Percentiles rank a stretch among this genome's conserved stretches.
Evolutionary conservation across 1,139 yeast species (phyloP).

Genomic region (Taphrina flavorubra): DNA sequence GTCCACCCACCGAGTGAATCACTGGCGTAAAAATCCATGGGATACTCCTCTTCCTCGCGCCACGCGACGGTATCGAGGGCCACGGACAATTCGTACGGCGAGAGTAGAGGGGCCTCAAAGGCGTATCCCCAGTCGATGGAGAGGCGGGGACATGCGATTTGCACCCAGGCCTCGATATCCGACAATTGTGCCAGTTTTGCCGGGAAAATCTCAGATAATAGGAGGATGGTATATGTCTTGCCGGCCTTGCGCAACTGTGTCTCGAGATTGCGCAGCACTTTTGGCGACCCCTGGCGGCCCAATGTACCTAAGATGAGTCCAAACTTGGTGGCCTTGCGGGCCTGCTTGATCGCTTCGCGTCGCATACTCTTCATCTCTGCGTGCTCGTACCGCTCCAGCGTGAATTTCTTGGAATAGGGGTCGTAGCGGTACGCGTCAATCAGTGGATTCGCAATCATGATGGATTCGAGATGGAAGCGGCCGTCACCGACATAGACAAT

Average conservation of each 20-base stretch:
- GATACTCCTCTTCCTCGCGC: constrained; percentile 66
- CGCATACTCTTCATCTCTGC: constrained; percentile 77
- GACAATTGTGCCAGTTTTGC: constrained; percentile 91
- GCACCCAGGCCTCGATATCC: constrained; percentile 92
- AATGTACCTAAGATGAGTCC: constrained; percentile 93
- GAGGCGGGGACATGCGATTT: constrained; percentile 95
- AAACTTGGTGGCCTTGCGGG: constrained; percentile 59
- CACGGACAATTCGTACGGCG: constrained; percentile 97
- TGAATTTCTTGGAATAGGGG: constrained; percentile 90
- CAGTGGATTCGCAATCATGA: constrained; percentile 96
- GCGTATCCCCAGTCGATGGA: constrained; percentile 99
- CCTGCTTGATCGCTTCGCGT: constrained; percentile 70
- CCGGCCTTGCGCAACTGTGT: constrained; percentile 60
- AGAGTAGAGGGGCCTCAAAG: constrained; percentile 83
- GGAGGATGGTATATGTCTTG: constrained; percentile 75
- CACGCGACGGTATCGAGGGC: constrained; percentile 77
- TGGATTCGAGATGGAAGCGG: constrained; percentile 89
- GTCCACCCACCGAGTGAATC: constrained; percentile 76
- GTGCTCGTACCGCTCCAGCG: constrained; percentile 86
- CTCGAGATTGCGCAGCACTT: constrained; percentile 63
- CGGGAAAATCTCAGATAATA: constrained; percentile 91
- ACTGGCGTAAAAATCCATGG: constrained; percentile 92
- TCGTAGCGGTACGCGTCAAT: constrained; percentile 92
- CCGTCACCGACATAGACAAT: constrained; percentile 97
- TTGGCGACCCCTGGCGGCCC: constrained; percentile 91